Evolutionary conservation across 2,329 filamentous ascomycete genomes (phyloP).

Genomic region (Ophiostoma piceae): DNA sequence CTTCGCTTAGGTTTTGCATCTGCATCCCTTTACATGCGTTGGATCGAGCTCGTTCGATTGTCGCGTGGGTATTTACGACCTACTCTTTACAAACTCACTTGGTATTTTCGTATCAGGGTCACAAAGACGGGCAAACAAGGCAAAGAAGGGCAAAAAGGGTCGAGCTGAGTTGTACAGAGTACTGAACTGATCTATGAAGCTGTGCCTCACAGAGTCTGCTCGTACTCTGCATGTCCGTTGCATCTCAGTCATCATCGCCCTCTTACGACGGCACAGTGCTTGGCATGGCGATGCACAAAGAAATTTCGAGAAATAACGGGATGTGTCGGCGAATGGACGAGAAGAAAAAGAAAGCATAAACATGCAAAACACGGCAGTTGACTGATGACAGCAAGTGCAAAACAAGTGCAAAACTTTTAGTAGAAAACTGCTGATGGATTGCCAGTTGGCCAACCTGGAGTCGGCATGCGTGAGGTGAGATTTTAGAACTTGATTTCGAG

Average conservation of each 20-base stretch:
- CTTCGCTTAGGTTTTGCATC: background rate
- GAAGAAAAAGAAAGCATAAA: background rate
- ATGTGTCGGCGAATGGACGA: background rate
- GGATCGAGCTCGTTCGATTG: background rate
- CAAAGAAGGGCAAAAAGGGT: background rate
- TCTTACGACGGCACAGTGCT: background rate
- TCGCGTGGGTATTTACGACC: too few species aligned
- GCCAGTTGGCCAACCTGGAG: background rate
- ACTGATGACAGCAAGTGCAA: background rate
- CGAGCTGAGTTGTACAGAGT: too few species aligned
- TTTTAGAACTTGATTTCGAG: background rate
- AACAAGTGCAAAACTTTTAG: too few species aligned
- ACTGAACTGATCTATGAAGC: background rate
- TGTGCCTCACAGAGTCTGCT: background rate
- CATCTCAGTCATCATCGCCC: background rate
- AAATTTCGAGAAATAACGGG: background rate
- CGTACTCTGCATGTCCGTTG: background rate
- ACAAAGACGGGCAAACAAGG: background rate
- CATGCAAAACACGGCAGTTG: background rate
- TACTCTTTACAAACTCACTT: background rate
- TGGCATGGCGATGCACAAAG: constrained; percentile 1
- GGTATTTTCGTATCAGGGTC: background rate
- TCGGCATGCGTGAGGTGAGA: background rate
- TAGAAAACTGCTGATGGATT: background rate
- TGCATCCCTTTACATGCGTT: background rate